phyloP scores from a whole-genome alignment of 1,284 basidiomycete species.

The Tilletiopsis washingtonensis region DNA sequence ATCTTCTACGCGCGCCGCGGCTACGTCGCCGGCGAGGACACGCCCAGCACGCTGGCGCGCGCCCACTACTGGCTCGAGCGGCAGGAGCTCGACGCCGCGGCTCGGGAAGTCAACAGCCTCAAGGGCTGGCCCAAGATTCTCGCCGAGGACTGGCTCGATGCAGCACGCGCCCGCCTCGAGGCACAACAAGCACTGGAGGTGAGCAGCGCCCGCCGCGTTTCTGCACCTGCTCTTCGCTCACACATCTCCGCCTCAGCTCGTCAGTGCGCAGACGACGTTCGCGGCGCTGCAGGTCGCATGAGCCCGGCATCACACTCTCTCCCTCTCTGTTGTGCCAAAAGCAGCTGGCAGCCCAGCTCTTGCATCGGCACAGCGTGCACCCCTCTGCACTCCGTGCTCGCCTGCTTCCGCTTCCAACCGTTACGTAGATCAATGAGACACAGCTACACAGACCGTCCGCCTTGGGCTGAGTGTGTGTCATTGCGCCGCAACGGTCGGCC shows the following conservation, averaged over 20 bases:
- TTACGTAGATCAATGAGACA: too few relatives aligned
- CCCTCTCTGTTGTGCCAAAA: too few relatives aligned
- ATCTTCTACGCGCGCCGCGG: conserved; percentile 71
- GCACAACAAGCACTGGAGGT: conserved; percentile 89
- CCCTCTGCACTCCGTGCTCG: too few relatives aligned
- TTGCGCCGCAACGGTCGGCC: too few relatives aligned
- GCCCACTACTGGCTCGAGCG: conserved; percentile 85
- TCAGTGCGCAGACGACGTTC: background rate
- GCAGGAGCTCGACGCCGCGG: conserved; percentile 84
- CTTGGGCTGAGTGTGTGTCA: too few relatives aligned
- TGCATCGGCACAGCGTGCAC: too few relatives aligned
- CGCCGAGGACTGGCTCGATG: conserved; percentile 82
- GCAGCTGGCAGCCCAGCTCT: too few relatives aligned
- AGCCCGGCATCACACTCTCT: too few relatives aligned
- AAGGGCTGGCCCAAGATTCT: conserved; percentile 69
- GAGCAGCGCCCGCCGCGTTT: background rate
- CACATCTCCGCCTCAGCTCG: background rate
- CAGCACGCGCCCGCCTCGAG: conserved; percentile 78
- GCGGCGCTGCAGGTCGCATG: background rate
- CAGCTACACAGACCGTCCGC: too few relatives aligned
- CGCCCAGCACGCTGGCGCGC: conserved; percentile 73
- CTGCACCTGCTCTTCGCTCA: background rate
- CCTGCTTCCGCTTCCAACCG: too few relatives aligned
- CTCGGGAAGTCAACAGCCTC: conserved; percentile 84
- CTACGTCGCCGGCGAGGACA: conserved; percentile 66